A percentile compares a stretch with the other conserved stretches of the same genome.
Conservation (phyloP, 169 alveolate species). For the Plasmodium reichenowi region DNA sequence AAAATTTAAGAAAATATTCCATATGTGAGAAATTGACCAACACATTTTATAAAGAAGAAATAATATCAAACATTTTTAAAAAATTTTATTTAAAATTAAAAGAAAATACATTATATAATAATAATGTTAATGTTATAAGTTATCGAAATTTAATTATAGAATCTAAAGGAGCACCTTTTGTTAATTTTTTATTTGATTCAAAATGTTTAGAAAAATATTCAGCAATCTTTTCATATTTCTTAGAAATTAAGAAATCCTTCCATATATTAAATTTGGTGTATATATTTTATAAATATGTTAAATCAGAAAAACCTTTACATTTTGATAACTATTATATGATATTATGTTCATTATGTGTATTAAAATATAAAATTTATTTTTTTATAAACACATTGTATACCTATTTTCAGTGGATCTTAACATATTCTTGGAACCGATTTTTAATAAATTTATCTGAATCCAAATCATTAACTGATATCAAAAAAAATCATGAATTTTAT, state of each 20-base stretch:
- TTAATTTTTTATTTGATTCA: conserved; percentile 56
- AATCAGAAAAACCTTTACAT: conserved; percentile 11
- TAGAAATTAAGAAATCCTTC: conserved; percentile 73
- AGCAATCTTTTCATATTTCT: conserved; percentile 63
- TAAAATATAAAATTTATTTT: conserved; percentile 55
- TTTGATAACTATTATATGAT: conserved; percentile 27
- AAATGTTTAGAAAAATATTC: conserved; percentile 70
- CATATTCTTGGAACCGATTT: conserved; percentile 61
- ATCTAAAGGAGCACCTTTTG: conserved; percentile 51
- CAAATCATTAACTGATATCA: conserved; percentile 59
- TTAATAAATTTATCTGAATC: conserved; percentile 25
- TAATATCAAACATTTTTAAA: conserved; percentile 39
- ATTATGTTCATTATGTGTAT: conserved; percentile 30
- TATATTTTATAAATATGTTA: conserved; percentile 75
- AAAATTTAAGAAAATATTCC: not conserved
- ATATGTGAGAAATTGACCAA: conserved; percentile 16
- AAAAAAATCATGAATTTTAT: conserved; percentile 61
- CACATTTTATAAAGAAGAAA: conserved; percentile 57
- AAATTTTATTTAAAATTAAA: conserved; percentile 56
- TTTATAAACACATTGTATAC: conserved; percentile 69
- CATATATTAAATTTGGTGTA: conserved; percentile 74
- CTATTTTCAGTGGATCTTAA: conserved; percentile 65
- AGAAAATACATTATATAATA: conserved; percentile 69
- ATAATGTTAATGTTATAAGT: conserved; percentile 46
- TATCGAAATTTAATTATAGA: conserved; percentile 73